Evolutionary conservation across 2,329 filamentous ascomycete species (phyloP), one percentile per base, ranked within the genome.

Genomic region (Sordariomycetes sp.): DNA sequence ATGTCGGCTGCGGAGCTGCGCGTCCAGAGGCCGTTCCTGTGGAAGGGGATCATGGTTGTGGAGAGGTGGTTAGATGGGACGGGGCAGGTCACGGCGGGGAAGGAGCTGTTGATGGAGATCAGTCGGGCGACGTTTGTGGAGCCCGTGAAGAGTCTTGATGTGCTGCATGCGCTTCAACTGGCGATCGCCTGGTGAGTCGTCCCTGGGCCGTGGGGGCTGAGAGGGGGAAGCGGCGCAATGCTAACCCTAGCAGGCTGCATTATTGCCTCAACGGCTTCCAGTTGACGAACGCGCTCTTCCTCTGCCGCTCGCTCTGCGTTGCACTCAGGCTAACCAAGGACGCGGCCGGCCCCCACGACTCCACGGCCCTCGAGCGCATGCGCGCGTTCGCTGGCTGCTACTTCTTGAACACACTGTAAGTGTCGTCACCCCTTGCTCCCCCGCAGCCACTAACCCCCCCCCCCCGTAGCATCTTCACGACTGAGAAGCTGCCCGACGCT

Each of bases 21-120:
- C 28, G 62, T 64, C 28, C 59, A 69, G 59, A 65, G 70, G 6
- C 76, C 76, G 24, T 74, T 74, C 48, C 60, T 78, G 48, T 80
- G 76, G 75, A 77, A 76, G 62, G 73, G 70, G 3, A 63, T 74
- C 60, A 77, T 79, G 72, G 70, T 78, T 65, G 68, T 68, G 54
- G 66, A 69, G 20, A 68, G 66, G 58, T 69, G 74, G 54, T 66
- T 70, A 1, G 72, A 79, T 52, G 74, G 74, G 0, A 57, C 64
- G 28, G 68, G 74, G 45, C 76, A 79, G 63, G 63, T 71, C 13
- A 65, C 63, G 52, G 63, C 78, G 55, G 77, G 75, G 1, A 67
- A 70, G 55, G 70, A 73, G 62, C 59, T 79, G 56, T 62, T 79
- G 55, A 65, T 65, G 8, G 73, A 77, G 22, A 67, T 79, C 45